Evolutionary conservation across 495 filamentous ascomycete species (phyloP).

Genomic region (Wilcoxina mikolae): DNA sequence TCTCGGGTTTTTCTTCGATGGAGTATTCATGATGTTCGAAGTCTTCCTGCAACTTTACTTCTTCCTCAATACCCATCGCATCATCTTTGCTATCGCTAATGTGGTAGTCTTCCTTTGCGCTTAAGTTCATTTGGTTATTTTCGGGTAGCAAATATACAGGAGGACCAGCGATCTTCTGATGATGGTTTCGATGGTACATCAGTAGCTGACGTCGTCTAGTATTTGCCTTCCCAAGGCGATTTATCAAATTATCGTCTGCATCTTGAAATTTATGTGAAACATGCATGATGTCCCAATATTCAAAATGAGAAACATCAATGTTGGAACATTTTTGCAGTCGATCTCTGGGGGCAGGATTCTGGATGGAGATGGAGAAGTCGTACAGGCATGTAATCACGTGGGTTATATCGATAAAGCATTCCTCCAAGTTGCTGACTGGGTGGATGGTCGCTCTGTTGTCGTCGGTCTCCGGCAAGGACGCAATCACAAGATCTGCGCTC

Average conservation of each 20-base stretch:
- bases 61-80: too few species aligned
- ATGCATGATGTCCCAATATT: slow-evolving; percentile 27
- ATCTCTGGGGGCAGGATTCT: slow-evolving; percentile 27
- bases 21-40: too few species aligned
- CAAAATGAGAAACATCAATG: slow-evolving; percentile 28
- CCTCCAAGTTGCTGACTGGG: background rate
- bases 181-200: slow-evolving; percentile 14
- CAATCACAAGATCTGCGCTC: background rate
- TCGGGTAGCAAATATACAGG: too few species aligned
- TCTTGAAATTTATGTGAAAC: background rate
- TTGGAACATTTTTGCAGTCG: slow-evolving; percentile 19
- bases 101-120: too few species aligned
- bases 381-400: slow-evolving; percentile 18
- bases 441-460: too few species aligned
- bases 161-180: slow-evolving; percentile 15
- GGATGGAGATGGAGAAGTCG: slow-evolving; percentile 12
- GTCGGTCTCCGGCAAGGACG: too few species aligned
- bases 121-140: too few species aligned
- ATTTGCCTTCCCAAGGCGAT: slow-evolving; percentile 30
- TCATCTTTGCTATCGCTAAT: too few species aligned
- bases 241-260: slow-evolving; percentile 9
- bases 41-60: too few species aligned
- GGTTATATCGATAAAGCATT: background rate
- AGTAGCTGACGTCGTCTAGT: slow-evolving; percentile 24
- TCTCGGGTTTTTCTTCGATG: too few species aligned